A percentile compares a stretch with the other conserved stretches of the same genome.
Evolutionary conservation across 1,284 basidiomycete genomes (phyloP).

Genomic region (Nidula niveotomentosa): DNA sequence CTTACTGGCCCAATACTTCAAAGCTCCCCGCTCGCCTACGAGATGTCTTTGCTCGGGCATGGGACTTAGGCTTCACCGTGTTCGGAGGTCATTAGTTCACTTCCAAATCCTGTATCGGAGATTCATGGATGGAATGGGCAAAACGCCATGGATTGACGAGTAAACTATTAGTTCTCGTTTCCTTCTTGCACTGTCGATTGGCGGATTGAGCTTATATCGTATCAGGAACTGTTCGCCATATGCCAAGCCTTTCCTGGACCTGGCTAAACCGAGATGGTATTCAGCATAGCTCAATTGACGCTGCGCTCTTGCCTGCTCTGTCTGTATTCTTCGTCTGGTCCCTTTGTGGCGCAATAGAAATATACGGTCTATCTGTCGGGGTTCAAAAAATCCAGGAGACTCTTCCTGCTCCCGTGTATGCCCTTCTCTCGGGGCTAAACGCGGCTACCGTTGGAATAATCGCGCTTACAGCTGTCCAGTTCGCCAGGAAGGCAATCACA

Average conservation of each 20-base stretch:
- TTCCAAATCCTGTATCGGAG: constrained; percentile 33
- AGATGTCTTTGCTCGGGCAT: constrained; percentile 18
- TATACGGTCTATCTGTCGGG: constrained; percentile 51
- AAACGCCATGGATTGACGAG: constrained; percentile 34
- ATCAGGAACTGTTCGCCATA: constrained; percentile 33
- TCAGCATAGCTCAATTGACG: constrained; percentile 30
- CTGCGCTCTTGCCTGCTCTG: constrained; percentile 27
- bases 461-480: constrained; percentile 52
- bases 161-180: constrained; percentile 23
- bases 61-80: constrained; percentile 29
- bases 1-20: constrained; percentile 3
- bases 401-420: constrained; percentile 49
- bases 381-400: constrained; percentile 41
- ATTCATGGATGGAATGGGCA: constrained; percentile 31
- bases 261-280: constrained; percentile 35
- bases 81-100: constrained; percentile 35
- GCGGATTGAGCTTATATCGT: constrained; percentile 11
- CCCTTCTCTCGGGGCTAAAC: constrained; percentile 56
- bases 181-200: not conserved
- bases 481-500: constrained; percentile 45
- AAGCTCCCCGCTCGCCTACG: not conserved
- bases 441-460: constrained; percentile 59
- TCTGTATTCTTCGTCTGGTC: constrained; percentile 32
- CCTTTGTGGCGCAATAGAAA: constrained; percentile 48
- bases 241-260: constrained; percentile 34